phyloP scores from a whole-genome alignment of 768 basidiomycete species.

The Kwoniella europaea region DNA sequence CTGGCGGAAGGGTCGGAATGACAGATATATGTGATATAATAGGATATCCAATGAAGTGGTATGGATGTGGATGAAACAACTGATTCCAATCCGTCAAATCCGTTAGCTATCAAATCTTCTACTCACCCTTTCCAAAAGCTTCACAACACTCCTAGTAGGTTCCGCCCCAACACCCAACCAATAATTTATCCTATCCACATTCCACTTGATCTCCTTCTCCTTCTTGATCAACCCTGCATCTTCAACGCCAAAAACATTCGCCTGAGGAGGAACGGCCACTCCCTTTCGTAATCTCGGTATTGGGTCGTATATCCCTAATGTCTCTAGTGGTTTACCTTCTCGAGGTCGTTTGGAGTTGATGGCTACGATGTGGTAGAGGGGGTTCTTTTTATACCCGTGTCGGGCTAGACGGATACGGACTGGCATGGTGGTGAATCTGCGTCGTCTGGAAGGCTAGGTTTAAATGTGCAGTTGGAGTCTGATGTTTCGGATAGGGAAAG shows the following conservation, averaged over 20 bases:
- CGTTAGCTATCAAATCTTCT: neutral
- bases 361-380: constrained; percentile 84
- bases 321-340: constrained; percentile 84
- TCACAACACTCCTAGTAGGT: constrained; percentile 77
- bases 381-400: constrained; percentile 74
- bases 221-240: constrained; percentile 40
- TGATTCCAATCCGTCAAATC: too few relatives aligned
- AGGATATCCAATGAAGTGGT: too few relatives aligned
- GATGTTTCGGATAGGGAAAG: too few relatives aligned
- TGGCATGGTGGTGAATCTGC: constrained; percentile 64
- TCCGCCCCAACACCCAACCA: constrained; percentile 86
- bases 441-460: neutral
- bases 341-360: constrained; percentile 72
- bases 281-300: constrained; percentile 52
- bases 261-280: constrained; percentile 38
- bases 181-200: constrained; percentile 82
- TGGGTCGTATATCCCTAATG: constrained; percentile 82
- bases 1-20: too few relatives aligned
- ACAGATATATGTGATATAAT: neutral
- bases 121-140: constrained; percentile 77
- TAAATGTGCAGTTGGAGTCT: too few relatives aligned
- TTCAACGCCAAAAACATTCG: constrained; percentile 60
- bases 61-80: too few relatives aligned
- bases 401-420: constrained; percentile 84
- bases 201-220: constrained; percentile 82